Evolutionary conservation across 495 filamentous ascomycete species (phyloP), one percentile per base, ranked within the genome.

Genomic region (Aspergillus baeticus): DNA sequence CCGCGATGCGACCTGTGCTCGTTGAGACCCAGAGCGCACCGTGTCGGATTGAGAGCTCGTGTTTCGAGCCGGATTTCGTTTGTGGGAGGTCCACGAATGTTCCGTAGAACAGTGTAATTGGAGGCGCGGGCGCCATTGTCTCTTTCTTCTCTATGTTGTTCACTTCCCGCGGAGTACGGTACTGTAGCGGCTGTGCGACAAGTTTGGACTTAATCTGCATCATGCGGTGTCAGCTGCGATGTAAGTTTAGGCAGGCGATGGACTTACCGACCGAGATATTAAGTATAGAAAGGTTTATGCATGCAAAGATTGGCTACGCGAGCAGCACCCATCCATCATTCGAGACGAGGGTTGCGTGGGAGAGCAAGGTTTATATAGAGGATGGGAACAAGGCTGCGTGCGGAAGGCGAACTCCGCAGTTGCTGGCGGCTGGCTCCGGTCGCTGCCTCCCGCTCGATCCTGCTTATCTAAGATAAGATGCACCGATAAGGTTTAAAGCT

Each of bases 21-120:
- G 61, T 52, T 11, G 86, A 81, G 3, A 95, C 91, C 62, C 78
- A 86, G 10, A 95, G 71, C 2, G 81, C 85, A 6, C 85, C 79
- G 51, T 82, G 69, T 47, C 84, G 68, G 18, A 73, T 67, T 17
- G 60, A 56, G 2, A 77, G 63, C 33, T 62, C 57, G 10, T 65
- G 65, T 29, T 63, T 64, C 2, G 46, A 47, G 8, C 55, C 61
- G 39, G 26, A 56, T 3, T 51, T 63, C 1, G 38, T 61, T 14
- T 50, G 63, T 14, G 79, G 73, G 3, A 75, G 67, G 21, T 77
- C 66, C 37, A 81, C 69, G 54, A 81, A 80, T 10, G 75, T 81
- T 35, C 79, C 78, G 7, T 65, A 63, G 61, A 75, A 81, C 38
- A 81, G 35, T 5, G 63, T 74, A 34, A 68, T 68, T 7, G 55